These are phyloP conservation scores for Talaromyces albobiverticillius DNA, from an alignment of 2,329 filamentous ascomycete genomes.

Conservation along the genomic window DNA sequence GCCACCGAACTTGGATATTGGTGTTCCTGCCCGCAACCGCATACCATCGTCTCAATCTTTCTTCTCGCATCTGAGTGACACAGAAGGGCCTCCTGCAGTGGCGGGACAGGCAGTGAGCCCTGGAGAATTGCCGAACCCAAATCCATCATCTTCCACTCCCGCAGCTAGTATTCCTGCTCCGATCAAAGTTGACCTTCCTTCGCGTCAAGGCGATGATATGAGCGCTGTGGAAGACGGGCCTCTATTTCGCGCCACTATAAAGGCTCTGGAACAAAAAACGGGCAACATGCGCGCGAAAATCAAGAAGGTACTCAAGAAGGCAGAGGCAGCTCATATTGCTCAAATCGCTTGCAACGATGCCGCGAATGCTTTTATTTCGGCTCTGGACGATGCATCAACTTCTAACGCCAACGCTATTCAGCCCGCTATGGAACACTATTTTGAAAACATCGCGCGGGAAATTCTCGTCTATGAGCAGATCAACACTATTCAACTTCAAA, in stretches of 20 bases:
- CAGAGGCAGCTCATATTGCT: conserved; percentile 79
- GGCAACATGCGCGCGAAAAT: conserved; percentile 90
- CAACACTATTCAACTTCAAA: conserved; percentile 81
- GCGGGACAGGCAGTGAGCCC: conserved; percentile 26
- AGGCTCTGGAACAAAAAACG: conserved; percentile 92
- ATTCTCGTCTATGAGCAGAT: conserved; percentile 83
- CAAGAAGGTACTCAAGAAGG: conserved; percentile 92
- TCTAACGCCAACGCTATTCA: conserved; percentile 97
- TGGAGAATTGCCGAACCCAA: conserved; percentile 28
- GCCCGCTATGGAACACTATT: conserved; percentile 95
- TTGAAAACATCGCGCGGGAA: conserved; percentile 91
- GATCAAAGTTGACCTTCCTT: conserved; percentile 84
- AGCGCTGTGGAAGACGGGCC: conserved; percentile 87
- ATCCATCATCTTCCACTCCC: conserved; percentile 17
- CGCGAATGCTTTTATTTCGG: conserved; percentile 76
- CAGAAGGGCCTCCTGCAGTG: conserved; percentile 51
- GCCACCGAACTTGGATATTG: conserved; percentile 70
- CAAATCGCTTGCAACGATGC: conserved; percentile 85
- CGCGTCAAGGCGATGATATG: conserved; percentile 81
- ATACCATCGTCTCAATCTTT: conserved; percentile 85
- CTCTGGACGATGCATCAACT: conserved; percentile 78
- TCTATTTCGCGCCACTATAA: conserved; percentile 93
- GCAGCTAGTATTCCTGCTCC: conserved; percentile 30
- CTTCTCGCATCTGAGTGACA: conserved; percentile 74
- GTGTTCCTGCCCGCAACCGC: conserved; percentile 67